These are phyloP conservation scores for Phtheirospermum japonicum DNA, from an alignment of 257 asterid species.

Conservation along the genomic window DNA sequence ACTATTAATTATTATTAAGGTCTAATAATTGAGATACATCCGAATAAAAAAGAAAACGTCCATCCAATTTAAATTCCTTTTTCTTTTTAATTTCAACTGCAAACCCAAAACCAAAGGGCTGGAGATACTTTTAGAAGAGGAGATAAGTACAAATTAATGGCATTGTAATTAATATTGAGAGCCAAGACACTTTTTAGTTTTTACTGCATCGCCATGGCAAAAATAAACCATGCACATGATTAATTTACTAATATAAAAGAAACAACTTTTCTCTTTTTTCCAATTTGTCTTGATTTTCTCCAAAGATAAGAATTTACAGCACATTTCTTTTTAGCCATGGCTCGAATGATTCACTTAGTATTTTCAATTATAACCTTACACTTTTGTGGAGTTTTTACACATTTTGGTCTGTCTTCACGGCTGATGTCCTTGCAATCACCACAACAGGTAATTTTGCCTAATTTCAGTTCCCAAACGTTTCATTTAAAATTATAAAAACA, in stretches of 20 bases:
- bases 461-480: background rate
- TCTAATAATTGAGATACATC: no score
- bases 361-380: slow-evolving; percentile 15
- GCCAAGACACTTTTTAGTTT: background rate
- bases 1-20: no score
- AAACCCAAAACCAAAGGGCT: background rate
- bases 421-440: background rate
- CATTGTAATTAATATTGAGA: background rate
- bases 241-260: no score
- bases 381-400: background rate
- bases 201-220: background rate
- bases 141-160: slow-evolving; percentile 20
- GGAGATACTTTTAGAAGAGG: background rate
- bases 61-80: background rate
- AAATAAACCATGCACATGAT: background rate
- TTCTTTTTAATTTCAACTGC: slow-evolving; percentile 9
- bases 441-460: slow-evolving; percentile 24
- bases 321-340: slow-evolving; percentile 4
- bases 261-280: background rate
- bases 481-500: background rate
- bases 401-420: background rate
- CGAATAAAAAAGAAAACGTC: no score
- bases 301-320: background rate
- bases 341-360: slow-evolving; percentile 2
- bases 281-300: no score